Evolutionary conservation across 2,329 filamentous ascomycete species (phyloP), one percentile per base, ranked within the genome.

Genomic region (Sporothrix schenckii): DNA sequence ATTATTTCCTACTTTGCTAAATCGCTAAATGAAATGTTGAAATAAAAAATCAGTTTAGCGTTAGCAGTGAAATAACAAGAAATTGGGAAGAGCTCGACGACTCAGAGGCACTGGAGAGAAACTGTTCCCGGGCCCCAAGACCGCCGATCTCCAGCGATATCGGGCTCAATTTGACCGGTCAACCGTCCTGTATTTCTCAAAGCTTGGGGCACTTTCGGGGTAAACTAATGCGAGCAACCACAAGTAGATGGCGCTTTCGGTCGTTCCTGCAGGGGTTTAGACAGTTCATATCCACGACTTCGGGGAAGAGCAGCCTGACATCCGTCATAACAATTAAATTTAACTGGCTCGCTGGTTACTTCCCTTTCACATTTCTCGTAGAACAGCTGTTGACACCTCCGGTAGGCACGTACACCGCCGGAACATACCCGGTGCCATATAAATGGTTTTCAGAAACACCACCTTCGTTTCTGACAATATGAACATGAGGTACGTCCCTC

Each of bases 61-160:
- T 5, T 30, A 2, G 3, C 27, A 30, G 27, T 34, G 6, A 34
- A 34, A 34, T 34, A 34, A 34, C 34, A 34, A 7, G 30, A 30
- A 41, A 19, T 34, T 24, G 4, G 34, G 13, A 56, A 56, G 13
- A 56, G 4, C 1, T 7, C 27, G 27, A 56, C 21, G 5, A 30
- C 34, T 34, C 34, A 27, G 34, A 30, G 24, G 13, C 53, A 24
- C 53, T 34, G 53, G 53, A 56, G 50, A 30, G 1, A 9, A 7
- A 34, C 34, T 9, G 34, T 34, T 34, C 30, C 41, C 30, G 41
- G 24, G 24, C 1, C n/a, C 39, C 14, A 49, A 49, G 16, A 30
- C 10, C 60, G 47, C 27, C 63, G 63, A 52, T 66, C 63, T 24
- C 30, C 63, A 65, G 61, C 61, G 61, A 65, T 50, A 65, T 34